Evolutionary conservation across 202 grass and related monocot species (phyloP).

Genomic region (Cymbopogon flexuosus): DNA sequence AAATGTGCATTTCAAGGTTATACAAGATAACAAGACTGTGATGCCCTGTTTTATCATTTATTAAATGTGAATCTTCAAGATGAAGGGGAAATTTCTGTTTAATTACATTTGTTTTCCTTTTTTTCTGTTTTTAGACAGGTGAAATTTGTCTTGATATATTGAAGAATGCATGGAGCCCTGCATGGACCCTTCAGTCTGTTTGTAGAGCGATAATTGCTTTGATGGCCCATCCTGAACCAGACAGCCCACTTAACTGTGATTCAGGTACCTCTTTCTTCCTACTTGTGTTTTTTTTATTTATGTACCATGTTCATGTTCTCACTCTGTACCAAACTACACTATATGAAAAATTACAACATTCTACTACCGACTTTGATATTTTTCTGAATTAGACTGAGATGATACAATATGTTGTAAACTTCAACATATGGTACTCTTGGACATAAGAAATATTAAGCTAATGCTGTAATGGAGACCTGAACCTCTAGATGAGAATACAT

Average conservation of each 20-base stretch:
- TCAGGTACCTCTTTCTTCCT: slow-evolving; percentile 53
- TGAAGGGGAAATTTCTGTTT: neutral
- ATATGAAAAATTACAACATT: neutral
- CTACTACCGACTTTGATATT: neutral
- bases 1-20: slow-evolving; percentile 99
- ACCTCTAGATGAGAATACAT: neutral
- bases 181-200: slow-evolving; percentile 97
- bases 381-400: neutral
- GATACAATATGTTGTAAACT: neutral
- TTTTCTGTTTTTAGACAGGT: slow-evolving; percentile 59
- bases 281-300: neutral
- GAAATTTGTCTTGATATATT: slow-evolving; percentile 99
- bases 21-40: neutral
- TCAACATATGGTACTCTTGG: neutral
- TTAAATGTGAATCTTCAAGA: neutral
- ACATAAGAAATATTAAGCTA: neutral
- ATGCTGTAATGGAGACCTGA: neutral
- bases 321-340: neutral
- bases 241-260: slow-evolving; percentile 98
- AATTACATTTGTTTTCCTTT: neutral
- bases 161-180: slow-evolving; percentile 99
- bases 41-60: neutral
- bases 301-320: neutral
- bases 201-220: slow-evolving; percentile 97
- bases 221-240: slow-evolving; percentile 96